A percentile compares a stretch with the other conserved stretches of the same genome.
Evolutionary conservation across 2,329 filamentous ascomycete genomes (phyloP).

Genomic region (Teratosphaeria nubilosa): DNA sequence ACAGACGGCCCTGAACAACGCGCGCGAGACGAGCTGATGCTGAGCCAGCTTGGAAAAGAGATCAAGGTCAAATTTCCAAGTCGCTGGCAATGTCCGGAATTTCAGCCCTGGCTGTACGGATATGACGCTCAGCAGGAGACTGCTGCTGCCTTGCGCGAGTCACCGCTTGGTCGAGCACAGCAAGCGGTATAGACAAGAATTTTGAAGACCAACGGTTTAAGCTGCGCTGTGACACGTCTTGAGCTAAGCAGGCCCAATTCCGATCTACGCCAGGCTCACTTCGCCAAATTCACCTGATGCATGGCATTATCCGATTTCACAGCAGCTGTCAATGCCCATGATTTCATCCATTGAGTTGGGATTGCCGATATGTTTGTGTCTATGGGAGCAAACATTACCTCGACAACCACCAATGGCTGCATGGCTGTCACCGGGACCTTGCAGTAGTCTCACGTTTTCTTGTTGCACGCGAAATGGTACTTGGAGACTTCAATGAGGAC

Average conservation of each 20-base stretch:
- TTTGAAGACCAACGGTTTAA: neutral
- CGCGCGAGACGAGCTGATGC: constrained; percentile 47
- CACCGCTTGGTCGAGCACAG: constrained; percentile 3
- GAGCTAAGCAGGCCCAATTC: neutral
- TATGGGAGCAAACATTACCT: neutral
- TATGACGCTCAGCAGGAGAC: constrained; percentile 52
- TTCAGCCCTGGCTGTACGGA: constrained; percentile 55
- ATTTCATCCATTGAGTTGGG: neutral
- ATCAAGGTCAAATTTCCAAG: constrained; percentile 49
- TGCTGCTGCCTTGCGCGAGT: constrained; percentile 16
- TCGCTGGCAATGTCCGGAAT: constrained; percentile 51
- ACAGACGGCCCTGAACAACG: constrained; percentile 46
- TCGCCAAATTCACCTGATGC: neutral
- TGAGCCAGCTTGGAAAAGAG: constrained; percentile 44
- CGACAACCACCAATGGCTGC: neutral
- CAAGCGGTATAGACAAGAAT: neutral
- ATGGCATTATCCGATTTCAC: neutral
- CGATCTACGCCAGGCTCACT: neutral
- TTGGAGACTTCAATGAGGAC: neutral
- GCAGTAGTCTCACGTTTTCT: neutral
- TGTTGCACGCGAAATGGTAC: neutral
- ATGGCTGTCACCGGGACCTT: neutral
- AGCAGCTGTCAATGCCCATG: neutral
- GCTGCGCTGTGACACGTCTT: neutral
- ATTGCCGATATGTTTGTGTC: neutral